A percentile compares a stretch with the other conserved stretches of the same genome.
phyloP scores from a whole-genome alignment of 306 rosid species.

The Trichosanthes cucumerina region DNA sequence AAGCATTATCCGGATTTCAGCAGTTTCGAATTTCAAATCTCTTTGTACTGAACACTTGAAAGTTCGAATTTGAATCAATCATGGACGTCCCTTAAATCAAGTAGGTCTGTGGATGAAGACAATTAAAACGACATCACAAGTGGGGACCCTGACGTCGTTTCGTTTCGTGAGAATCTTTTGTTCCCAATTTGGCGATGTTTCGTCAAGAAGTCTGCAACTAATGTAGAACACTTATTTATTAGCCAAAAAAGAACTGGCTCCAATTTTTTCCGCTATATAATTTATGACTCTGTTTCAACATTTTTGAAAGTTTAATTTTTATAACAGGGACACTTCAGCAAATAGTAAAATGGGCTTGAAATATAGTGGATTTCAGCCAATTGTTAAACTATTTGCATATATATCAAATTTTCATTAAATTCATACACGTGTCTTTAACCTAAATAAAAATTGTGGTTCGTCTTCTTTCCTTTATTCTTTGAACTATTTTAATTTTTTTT shows the following conservation, averaged over 20 bases:
- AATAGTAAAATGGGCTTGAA: no score
- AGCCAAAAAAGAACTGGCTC: background rate
- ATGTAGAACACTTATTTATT: background rate
- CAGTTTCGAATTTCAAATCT: background rate
- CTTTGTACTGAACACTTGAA: background rate
- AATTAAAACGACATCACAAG: conserved; percentile 3
- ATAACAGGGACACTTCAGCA: no score
- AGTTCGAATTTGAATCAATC: background rate
- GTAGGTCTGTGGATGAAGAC: background rate
- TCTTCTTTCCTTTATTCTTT: no score
- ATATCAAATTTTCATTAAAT: no score
- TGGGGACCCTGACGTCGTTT: background rate
- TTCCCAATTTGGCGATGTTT: background rate
- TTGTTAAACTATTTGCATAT: no score
- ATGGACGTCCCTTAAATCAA: background rate
- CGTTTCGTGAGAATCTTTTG: background rate
- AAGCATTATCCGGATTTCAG: conserved; percentile 18
- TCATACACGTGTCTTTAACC: no score
- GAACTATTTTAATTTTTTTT: no score
- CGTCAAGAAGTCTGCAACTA: background rate
- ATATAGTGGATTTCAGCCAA: no score
- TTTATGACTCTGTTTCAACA: no score
- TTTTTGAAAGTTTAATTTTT: no score
- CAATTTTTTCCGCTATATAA: no score
- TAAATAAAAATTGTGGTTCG: no score